A percentile compares a stretch with the other conserved stretches of the same genome.
phyloP scores from a whole-genome alignment of 345 rosid species.

The Brassica rapa region DNA sequence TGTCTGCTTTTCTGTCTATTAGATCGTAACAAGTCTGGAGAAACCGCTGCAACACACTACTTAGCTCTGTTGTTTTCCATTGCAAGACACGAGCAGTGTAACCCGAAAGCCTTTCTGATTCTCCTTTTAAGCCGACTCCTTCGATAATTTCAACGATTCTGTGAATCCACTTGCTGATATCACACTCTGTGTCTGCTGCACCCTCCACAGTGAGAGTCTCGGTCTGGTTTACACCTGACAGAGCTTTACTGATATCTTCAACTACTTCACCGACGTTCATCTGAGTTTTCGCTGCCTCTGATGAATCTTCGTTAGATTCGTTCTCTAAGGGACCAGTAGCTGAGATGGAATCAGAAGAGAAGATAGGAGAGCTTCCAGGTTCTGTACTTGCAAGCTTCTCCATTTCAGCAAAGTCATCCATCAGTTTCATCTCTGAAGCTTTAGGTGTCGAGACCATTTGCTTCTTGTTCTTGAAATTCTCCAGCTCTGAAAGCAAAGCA shows the following conservation, averaged over 20 bases:
- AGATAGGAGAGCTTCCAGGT: slow-evolving; percentile 41
- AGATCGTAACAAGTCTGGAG: slow-evolving; percentile 65
- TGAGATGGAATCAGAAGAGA: slow-evolving; percentile 40
- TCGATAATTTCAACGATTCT: slow-evolving; percentile 72
- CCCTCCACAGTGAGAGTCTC: slow-evolving; percentile 31
- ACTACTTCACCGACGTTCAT: slow-evolving; percentile 52
- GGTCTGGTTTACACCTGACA: slow-evolving; percentile 42
- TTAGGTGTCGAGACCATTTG: slow-evolving; percentile 53
- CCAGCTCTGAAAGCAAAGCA: slow-evolving; percentile 71
- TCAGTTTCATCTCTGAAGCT: slow-evolving; percentile 72
- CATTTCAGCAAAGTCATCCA: slow-evolving; percentile 98
- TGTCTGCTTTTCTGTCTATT: slow-evolving; percentile 57
- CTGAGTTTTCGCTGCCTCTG: slow-evolving; percentile 40
- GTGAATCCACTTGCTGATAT: slow-evolving; percentile 53
- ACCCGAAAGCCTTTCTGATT: slow-evolving; percentile 54
- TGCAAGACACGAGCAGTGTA: slow-evolving; percentile 80
- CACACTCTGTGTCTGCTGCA: slow-evolving; percentile 38
- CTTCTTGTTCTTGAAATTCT: slow-evolving; percentile 63
- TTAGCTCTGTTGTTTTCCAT: slow-evolving; percentile 81
- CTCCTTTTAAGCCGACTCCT: slow-evolving; percentile 58
- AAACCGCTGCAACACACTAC: slow-evolving; percentile 57
- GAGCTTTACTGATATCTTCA: slow-evolving; percentile 58
- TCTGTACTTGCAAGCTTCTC: slow-evolving; percentile 65
- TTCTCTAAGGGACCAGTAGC: slow-evolving; percentile 40
- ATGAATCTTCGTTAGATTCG: slow-evolving; percentile 37